These are phyloP conservation scores for Clarkia xantiana DNA, from an alignment of 345 rosid genomes.

Conservation along the genomic window DNA sequence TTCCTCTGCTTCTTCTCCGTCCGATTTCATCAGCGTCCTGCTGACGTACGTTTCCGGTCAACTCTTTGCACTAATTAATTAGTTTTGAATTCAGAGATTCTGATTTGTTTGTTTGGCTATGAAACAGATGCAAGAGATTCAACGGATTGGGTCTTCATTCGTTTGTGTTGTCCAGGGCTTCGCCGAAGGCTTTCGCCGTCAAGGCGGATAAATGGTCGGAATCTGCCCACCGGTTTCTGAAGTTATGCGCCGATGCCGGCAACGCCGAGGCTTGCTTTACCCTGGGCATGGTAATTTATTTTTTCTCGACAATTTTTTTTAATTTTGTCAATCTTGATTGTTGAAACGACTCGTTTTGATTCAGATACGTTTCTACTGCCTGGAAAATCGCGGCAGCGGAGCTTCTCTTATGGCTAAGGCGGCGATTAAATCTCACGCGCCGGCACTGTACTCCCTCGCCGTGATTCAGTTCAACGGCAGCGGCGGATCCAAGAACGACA, in stretches of 20 bases:
- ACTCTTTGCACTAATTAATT: no score
- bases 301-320: neutral
- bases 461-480: constrained; percentile 96
- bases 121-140: constrained; percentile 72
- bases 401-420: constrained; percentile 94
- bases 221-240: constrained; percentile 65
- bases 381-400: constrained; percentile 72
- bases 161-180: constrained; percentile 52
- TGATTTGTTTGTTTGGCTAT: constrained; percentile 3
- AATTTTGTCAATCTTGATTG: neutral
- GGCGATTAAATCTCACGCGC: constrained; percentile 77
- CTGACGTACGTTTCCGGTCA: constrained; percentile 34
- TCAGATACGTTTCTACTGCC: constrained; percentile 89
- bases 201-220: constrained; percentile 73
- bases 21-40: constrained; percentile 58
- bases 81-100: no score
- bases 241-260: constrained; percentile 73
- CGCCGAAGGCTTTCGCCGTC: constrained; percentile 36
- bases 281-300: constrained; percentile 78
- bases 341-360: constrained; percentile 1
- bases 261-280: constrained; percentile 81
- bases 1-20: constrained; percentile 41
- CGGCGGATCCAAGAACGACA: constrained; percentile 92
- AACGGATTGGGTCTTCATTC: constrained; percentile 41
- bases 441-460: constrained; percentile 67